Base-by-base conservation (phyloP, 148 eudicot genomes). In the Spergularia bocconei region DNA sequence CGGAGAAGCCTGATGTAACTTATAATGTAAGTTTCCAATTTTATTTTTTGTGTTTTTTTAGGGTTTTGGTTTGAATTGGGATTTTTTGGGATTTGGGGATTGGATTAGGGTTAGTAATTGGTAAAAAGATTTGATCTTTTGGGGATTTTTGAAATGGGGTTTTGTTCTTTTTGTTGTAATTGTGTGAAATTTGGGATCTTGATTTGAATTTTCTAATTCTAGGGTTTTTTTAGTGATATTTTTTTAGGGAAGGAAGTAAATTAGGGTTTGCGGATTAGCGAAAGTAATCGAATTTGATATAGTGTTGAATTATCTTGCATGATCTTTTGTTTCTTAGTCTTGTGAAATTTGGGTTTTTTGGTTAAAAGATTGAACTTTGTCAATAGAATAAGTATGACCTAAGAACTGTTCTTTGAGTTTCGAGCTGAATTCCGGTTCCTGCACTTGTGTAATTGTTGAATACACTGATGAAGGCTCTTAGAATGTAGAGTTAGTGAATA, bases 1-100 rank as follows among this genome's bases (percentile, higher is more conserved):
- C 98, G 1, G 98, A 93, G 88, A 93, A 91, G 86, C 98, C 98
- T 23, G 98, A 93, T 77, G 96, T 93, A 38, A 75, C 89, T n/a
- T 93, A 93, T 51, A 87, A 78, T 82, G 98, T 92, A 58, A 29
- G 13, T 61, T 61, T 33, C 1, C 25, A 11, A n/a, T 6, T 47
- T 77, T 51, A 8, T 50, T 48, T 29, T 58, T 14, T 17, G 47
- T 64, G 68, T 47, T 73, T 67, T 25, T n/a, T 19, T 65, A 11
- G 25, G 52, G n/a, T 53, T 39, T 15, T 52, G 3, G 25, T 56
- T 54, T 23, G 72, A 12, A 38, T 62, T 20, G 8, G 76, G 48
- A 7, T 25, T 57, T 23, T 1, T 44, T 44, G 48, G 48, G 10
- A 44, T 44, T 44, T 44, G 48, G 48, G 48, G 48, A 44, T 44